phyloP scores from a whole-genome alignment of 2,329 filamentous ascomycete species.

The Fusarium multiceps region DNA sequence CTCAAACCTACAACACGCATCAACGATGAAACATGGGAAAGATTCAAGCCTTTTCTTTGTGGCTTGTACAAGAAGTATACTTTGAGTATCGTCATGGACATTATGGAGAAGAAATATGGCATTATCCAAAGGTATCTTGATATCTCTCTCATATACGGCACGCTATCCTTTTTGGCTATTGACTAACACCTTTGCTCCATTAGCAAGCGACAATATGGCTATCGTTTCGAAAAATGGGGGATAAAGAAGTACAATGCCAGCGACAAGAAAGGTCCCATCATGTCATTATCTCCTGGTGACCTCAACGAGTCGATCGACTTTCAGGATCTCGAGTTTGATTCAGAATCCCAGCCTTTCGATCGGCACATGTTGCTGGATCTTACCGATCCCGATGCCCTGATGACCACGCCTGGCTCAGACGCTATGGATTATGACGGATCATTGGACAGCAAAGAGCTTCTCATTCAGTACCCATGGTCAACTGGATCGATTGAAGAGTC shows the following conservation, averaged over 20 bases:
- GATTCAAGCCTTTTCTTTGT: slow-evolving; percentile 36
- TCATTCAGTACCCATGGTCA: slow-evolving; percentile 32
- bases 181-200: neutral
- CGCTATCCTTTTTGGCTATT: neutral
- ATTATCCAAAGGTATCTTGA: slow-evolving; percentile 38
- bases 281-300: slow-evolving; percentile 1
- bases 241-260: slow-evolving; percentile 44
- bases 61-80: slow-evolving; percentile 37
- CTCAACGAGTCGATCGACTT: slow-evolving; percentile 11
- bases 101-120: slow-evolving; percentile 31
- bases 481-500: slow-evolving; percentile 24
- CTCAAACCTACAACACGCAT: slow-evolving; percentile 40
- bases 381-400: neutral
- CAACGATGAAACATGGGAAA: slow-evolving; percentile 39
- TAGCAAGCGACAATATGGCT: slow-evolving; percentile 49
- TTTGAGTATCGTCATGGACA: slow-evolving; percentile 34
- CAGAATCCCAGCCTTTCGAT: slow-evolving; percentile 1
- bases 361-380: neutral
- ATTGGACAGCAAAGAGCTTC: neutral
- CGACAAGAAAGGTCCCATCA: slow-evolving; percentile 29
- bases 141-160: slow-evolving; percentile 8
- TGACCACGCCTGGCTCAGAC: slow-evolving; percentile 6
- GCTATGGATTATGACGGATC: slow-evolving; percentile 12
- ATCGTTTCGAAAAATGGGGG: slow-evolving; percentile 46
- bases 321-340: slow-evolving; percentile 7